A percentile compares a stretch with the other conserved stretches of the same genome.
These are phyloP conservation scores for Phytopythium boreale DNA, from an alignment of 352 stramenopile species.

Conservation along the genomic window DNA sequence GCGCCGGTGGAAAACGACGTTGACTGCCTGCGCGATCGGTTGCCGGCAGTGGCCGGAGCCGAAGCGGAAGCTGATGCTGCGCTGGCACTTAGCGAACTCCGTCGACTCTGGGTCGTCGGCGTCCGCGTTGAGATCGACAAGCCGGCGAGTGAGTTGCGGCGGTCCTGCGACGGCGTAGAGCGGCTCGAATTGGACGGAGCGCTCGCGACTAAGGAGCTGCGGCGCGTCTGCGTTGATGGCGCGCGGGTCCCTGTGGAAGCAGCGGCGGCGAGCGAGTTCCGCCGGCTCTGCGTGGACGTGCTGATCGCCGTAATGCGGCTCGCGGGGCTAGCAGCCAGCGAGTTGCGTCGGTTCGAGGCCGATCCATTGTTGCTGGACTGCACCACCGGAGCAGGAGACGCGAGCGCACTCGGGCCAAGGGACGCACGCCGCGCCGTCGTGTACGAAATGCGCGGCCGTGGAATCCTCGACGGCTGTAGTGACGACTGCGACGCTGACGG, in stretches of 20 bases:
- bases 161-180: not conserved
- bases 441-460: not conserved
- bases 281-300: not conserved
- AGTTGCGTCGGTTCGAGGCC: not conserved
- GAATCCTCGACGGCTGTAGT: slow-evolving; percentile 1
- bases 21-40: not conserved
- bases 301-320: not conserved
- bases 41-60: not conserved
- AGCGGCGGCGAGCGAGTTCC: not conserved
- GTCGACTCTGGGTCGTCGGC: not conserved
- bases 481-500: not conserved
- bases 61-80: not conserved
- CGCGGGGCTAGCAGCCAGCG: not conserved
- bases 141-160: not conserved
- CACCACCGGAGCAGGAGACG: not conserved
- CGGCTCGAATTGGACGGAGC: not conserved
- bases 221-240: not conserved
- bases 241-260: not conserved
- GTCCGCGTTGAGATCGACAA: not conserved
- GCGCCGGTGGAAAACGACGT: not conserved
- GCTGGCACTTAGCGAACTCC: not conserved
- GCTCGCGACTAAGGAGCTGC: not conserved
- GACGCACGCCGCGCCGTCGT: not conserved
- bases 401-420: not conserved
- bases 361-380: not conserved